A percentile compares a stretch with the other conserved stretches of the same genome.
Conservation (phyloP, 306 rosid genomes). For the Ziziphus jujuba region DNA sequence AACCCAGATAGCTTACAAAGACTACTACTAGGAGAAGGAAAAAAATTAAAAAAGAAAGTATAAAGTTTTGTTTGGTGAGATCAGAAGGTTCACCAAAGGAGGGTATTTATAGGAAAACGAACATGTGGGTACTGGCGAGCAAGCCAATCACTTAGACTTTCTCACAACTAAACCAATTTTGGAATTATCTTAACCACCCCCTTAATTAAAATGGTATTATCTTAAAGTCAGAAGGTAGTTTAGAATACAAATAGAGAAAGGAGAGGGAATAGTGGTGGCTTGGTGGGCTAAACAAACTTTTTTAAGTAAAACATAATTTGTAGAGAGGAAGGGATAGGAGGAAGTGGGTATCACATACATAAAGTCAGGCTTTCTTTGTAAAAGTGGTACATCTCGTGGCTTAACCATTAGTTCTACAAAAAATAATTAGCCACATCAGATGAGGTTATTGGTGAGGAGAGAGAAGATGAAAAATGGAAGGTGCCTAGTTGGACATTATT, state of each 20-base stretch:
- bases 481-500: slow-evolving; percentile 23
- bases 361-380: background rate
- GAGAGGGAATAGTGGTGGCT: slow-evolving; percentile 20
- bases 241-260: slow-evolving; percentile 1
- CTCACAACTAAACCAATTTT: background rate
- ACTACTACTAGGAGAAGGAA: too few species aligned
- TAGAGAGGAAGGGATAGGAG: background rate
- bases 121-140: background rate
- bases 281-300: slow-evolving; percentile 23
- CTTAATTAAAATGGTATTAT: slow-evolving; percentile 19
- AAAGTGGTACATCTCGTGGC: slow-evolving; percentile 4
- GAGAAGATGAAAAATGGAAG: slow-evolving; percentile 4
- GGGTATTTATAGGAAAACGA: slow-evolving; percentile 20
- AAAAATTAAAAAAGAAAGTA: background rate
- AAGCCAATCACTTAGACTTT: background rate
- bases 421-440: background rate
- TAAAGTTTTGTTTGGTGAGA: background rate
- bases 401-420: background rate
- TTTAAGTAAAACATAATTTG: background rate
- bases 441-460: background rate
- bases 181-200: background rate
- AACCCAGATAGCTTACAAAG: background rate
- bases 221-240: background rate
- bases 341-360: slow-evolving; percentile 12
- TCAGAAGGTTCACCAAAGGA: slow-evolving; percentile 1